phyloP scores from a whole-genome alignment of 2,329 filamentous ascomycete genomes.

The Phialophora tarda region DNA sequence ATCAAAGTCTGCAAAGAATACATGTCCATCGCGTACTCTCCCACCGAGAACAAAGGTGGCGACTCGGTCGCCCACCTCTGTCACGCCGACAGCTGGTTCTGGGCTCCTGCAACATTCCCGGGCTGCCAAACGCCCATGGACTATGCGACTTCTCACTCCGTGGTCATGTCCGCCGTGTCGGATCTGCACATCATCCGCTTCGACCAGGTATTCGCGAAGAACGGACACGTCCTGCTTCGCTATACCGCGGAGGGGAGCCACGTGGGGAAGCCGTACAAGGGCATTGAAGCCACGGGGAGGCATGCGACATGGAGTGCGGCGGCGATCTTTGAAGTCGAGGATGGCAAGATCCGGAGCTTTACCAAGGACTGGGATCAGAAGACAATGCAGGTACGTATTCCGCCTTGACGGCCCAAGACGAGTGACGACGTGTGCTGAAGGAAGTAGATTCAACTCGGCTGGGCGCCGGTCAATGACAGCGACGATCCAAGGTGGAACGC shows the following conservation, averaged over 20 bases:
- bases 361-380: constrained; percentile 49
- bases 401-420: background rate
- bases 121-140: constrained; percentile 47
- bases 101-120: constrained; percentile 48
- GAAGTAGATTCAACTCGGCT: constrained; percentile 37
- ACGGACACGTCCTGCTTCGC: constrained; percentile 45
- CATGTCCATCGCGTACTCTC: constrained; percentile 49
- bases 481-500: constrained; percentile 38
- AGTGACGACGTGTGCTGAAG: background rate
- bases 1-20: constrained; percentile 46
- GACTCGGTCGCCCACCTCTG: constrained; percentile 46
- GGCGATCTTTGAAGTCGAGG: constrained; percentile 48
- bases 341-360: constrained; percentile 47
- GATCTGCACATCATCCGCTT: constrained; percentile 47
- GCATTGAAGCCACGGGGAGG: constrained; percentile 44
- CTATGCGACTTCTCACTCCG: constrained; percentile 47
- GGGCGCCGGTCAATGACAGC: constrained; percentile 37
- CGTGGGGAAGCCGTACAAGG: constrained; percentile 46
- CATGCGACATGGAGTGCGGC: constrained; percentile 48
- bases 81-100: constrained; percentile 44
- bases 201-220: constrained; percentile 47
- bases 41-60: constrained; percentile 45
- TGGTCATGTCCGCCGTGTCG: constrained; percentile 45
- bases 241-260: constrained; percentile 49
- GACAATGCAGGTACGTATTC: constrained; percentile 37